These are phyloP conservation scores for Salix koriyanagi DNA, from an alignment of 345 rosid genomes.

Conservation along the genomic window DNA sequence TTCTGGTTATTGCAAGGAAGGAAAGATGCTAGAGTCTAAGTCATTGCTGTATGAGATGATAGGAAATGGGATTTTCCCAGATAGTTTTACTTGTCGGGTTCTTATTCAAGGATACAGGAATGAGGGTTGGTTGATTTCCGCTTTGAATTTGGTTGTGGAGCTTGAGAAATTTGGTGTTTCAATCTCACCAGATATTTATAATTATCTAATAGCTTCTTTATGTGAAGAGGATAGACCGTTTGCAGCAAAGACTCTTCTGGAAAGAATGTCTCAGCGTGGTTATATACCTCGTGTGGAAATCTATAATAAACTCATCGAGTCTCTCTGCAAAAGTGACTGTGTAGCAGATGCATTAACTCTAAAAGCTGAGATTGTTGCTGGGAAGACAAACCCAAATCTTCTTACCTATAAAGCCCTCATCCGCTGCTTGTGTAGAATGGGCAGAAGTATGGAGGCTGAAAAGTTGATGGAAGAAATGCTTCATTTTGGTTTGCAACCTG, in stretches of 20 bases:
- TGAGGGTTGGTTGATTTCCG: conserved; percentile 57
- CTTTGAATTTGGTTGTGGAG: conserved; percentile 70
- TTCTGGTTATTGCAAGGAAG: conserved; percentile 66
- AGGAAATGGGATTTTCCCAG: conserved; percentile 52
- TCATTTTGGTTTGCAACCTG: conserved; percentile 45
- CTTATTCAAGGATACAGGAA: conserved; percentile 55
- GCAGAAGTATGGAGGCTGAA: conserved; percentile 48
- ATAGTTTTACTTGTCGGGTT: conserved; percentile 52
- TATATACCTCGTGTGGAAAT: conserved; percentile 36
- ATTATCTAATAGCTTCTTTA: conserved; percentile 46
- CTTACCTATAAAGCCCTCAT: conserved; percentile 52
- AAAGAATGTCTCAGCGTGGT: conserved; percentile 40
- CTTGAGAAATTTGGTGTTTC: conserved; percentile 49
- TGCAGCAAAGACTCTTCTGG: conserved; percentile 74
- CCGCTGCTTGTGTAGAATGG: conserved; percentile 41
- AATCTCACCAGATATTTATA: conserved; percentile 45
- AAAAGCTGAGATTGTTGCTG: conserved; percentile 45
- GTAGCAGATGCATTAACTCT: conserved; percentile 49
- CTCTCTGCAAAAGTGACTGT: conserved; percentile 44
- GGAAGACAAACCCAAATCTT: conserved; percentile 27
- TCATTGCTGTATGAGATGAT: conserved; percentile 63
- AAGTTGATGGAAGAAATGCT: conserved; percentile 63
- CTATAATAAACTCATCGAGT: conserved; percentile 46
- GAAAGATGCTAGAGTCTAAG: conserved; percentile 56
- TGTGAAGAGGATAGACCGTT: conserved; percentile 67